A percentile compares a stretch with the other conserved stretches of the same genome.
Conservation (phyloP, 192 early-diverging fungal species). For the Gonapodya prolifera region DNA sequence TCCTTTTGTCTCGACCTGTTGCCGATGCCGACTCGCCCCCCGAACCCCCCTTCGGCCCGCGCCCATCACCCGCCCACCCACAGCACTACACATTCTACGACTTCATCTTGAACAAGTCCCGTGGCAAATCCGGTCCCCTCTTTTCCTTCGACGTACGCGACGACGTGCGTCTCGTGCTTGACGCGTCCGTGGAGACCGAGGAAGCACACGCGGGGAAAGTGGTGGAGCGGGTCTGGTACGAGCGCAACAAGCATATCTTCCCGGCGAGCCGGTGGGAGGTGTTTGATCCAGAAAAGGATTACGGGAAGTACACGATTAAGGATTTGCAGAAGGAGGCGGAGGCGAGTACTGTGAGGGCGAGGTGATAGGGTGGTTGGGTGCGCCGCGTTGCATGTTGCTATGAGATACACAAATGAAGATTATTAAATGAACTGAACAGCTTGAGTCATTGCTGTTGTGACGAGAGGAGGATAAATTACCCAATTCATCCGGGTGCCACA, state of each 20-base stretch:
- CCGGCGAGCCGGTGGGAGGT: slow-evolving; percentile 86
- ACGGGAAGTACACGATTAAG: slow-evolving; percentile 51
- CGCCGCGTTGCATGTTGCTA: no score
- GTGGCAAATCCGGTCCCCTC: slow-evolving; percentile 91
- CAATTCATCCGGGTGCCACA: no score
- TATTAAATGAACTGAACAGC: no score
- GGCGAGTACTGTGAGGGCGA: no score
- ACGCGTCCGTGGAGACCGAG: slow-evolving; percentile 75
- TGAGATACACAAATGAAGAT: no score
- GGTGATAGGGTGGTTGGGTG: no score
- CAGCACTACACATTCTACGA: slow-evolving; percentile 80
- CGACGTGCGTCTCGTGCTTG: slow-evolving; percentile 72
- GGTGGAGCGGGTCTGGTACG: slow-evolving; percentile 79
- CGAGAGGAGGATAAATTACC: no score
- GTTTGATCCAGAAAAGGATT: slow-evolving; percentile 63
- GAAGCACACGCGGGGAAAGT: slow-evolving; percentile 94
- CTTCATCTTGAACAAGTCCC: slow-evolving; percentile 85
- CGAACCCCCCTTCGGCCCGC: no score
- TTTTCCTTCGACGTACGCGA: slow-evolving; percentile 92
- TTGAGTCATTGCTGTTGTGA: no score
- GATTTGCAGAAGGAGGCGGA: slow-evolving; percentile 40
- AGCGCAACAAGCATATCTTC: slow-evolving; percentile 92
- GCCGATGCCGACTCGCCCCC: no score
- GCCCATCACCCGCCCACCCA: background rate
- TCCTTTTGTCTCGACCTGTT: slow-evolving; percentile 6